Evolutionary conservation across 2,329 filamentous ascomycete species (phyloP), one percentile per base, ranked within the genome.

Genomic region (Chrysoporthe deuterocubensis): DNA sequence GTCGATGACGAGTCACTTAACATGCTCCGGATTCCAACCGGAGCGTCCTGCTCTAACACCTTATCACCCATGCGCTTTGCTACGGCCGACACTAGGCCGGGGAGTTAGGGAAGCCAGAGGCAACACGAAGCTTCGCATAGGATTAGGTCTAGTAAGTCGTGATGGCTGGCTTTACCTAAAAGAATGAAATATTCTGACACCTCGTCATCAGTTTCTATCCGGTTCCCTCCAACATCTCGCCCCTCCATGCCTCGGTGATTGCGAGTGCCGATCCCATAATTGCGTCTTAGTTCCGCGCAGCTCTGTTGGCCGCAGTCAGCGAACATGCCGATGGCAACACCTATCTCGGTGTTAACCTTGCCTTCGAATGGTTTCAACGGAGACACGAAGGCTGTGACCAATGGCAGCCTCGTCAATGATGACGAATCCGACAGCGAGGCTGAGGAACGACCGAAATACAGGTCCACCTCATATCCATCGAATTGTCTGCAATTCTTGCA

Each of bases 401-500:
- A 57, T 11, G 66, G 62, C 43, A 26, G 48, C 40, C 26, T 42
- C 43, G 48, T 26, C 5, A 57, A 40, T 16, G 32, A 26, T 3
- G 50, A 40, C 2, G 18, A 16, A 14, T 37, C 21, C 4, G 40
- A 43, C n/a, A 32, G 37, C 21, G 21, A 50, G 61, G 62, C 62
- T 58, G 46, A 40, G 42, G 43, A 58, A 5, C 32, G 9, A 0
- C 65, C 67, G 1, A 57, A 43, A 21, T 67, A 67, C n/a, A 69
- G 56, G 9, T 50, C 61, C 3, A 69, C 67, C 0, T 64, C 67
- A 14, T 69, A 69, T 52, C 67, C 67, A 5, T 69, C 67, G 5
- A 69, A 69, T n/a, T 69, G 68, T 16, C 48, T 67, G 7, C 68
- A 61, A 1, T 58, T 66, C 62, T 42, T 62, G 4, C 62, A 44